A percentile compares a stretch with the other conserved stretches of the same genome.
These are phyloP conservation scores for Delphinella strobiligena DNA, from an alignment of 2,329 filamentous ascomycete genomes.

Conservation along the genomic window DNA sequence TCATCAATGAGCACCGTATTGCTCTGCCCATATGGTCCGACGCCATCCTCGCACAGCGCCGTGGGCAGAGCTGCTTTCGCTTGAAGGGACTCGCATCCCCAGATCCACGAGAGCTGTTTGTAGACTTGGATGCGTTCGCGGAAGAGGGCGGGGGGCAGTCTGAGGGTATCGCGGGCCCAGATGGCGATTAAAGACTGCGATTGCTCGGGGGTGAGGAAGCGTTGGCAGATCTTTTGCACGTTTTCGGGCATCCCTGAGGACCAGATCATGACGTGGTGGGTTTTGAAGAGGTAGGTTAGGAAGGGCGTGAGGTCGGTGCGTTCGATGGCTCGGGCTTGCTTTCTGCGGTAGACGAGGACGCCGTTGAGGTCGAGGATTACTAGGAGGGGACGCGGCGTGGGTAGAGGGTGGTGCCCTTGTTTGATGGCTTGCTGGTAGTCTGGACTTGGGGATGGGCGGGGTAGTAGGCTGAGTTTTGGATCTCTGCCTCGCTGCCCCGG, in stretches of 20 bases:
- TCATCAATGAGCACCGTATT: slow-evolving; percentile 92
- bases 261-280: slow-evolving; percentile 79
- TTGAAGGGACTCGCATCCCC: slow-evolving; percentile 41
- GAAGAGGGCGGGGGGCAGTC: slow-evolving; percentile 54
- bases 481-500: too few species aligned
- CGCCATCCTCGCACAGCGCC: slow-evolving; percentile 20
- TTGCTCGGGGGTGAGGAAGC: slow-evolving; percentile 48
- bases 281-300: slow-evolving; percentile 58
- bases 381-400: slow-evolving; percentile 41
- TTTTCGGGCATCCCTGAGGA: slow-evolving; percentile 70
- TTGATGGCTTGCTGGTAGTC: not conserved
- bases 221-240: slow-evolving; percentile 53
- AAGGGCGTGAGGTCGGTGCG: slow-evolving; percentile 56
- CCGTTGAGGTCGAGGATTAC: slow-evolving; percentile 90
- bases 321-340: slow-evolving; percentile 21
- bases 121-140: slow-evolving; percentile 68
- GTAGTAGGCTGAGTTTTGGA: too few species aligned
- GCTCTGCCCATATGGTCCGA: slow-evolving; percentile 56
- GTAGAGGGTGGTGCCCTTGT: slow-evolving; percentile 5
- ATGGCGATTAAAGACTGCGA: slow-evolving; percentile 48
- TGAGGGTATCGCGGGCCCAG: slow-evolving; percentile 71
- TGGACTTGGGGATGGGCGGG: too few species aligned
- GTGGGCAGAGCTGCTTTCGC: slow-evolving; percentile 24
- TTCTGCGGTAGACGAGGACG: slow-evolving; percentile 65
- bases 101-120: slow-evolving; percentile 67